A percentile compares a stretch with the other conserved stretches of the same genome.
These are phyloP conservation scores for Heteromeles arbutifolia DNA, from an alignment of 306 rosid species.

Conservation along the genomic window DNA sequence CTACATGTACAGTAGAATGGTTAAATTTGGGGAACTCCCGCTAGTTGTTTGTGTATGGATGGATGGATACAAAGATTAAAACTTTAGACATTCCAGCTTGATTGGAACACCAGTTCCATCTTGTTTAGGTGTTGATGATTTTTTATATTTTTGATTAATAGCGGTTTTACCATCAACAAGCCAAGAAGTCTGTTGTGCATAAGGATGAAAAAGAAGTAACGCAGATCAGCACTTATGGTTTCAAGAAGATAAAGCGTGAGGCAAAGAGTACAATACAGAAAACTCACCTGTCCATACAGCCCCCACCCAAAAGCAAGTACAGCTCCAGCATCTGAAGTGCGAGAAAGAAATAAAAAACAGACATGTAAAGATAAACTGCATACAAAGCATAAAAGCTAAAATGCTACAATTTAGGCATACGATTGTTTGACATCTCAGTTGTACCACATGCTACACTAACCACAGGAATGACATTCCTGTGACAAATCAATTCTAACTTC, in stretches of 20 bases:
- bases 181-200: not conserved
- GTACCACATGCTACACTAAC: not conserved
- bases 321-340: constrained; percentile 77
- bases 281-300: constrained; percentile 89
- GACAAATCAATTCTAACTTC: not conserved
- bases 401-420: not conserved
- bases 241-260: not conserved
- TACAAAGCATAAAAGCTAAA: constrained; percentile 1
- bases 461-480: not conserved
- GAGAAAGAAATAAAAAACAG: not conserved
- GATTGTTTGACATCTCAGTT: not conserved
- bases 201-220: not conserved
- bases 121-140: constrained; percentile 2
- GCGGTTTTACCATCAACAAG: constrained; percentile 10
- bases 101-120: constrained; percentile 2
- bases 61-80: constrained; percentile 13
- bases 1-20: constrained; percentile 57
- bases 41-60: constrained; percentile 13
- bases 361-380: constrained; percentile 10
- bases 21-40: constrained; percentile 31
- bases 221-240: not conserved
- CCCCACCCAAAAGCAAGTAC: constrained; percentile 94
- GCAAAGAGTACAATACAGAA: not conserved
- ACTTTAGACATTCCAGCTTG: constrained; percentile 10
- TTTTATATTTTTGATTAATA: not conserved